Evolutionary conservation across 2,329 filamentous ascomycete species (phyloP).

Genomic region (Westerdykella ornata): DNA sequence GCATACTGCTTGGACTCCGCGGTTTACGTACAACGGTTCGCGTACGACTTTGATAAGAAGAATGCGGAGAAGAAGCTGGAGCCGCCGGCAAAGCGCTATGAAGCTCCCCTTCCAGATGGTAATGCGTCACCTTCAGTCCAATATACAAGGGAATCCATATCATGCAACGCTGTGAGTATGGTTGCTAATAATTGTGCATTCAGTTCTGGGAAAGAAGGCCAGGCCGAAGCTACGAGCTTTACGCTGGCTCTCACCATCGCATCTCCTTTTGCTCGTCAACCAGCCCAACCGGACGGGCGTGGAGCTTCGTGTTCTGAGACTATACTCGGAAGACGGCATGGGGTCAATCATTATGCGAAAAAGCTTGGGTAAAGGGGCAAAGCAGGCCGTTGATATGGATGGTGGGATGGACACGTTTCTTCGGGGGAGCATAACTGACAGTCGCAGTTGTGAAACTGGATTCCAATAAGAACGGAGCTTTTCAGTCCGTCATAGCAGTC

Average conservation of each 20-base stretch:
- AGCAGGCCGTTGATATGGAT: constrained; percentile 71
- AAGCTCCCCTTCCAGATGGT: constrained; percentile 23
- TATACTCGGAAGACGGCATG: constrained; percentile 54
- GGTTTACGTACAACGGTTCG: constrained; percentile 60
- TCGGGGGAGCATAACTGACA: not conserved
- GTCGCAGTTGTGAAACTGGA: constrained; percentile 56
- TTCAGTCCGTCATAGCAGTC: constrained; percentile 74
- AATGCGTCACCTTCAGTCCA: constrained; percentile 4
- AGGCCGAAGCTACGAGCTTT: constrained; percentile 51
- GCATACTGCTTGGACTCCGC: constrained; percentile 73
- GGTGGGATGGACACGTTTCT: constrained; percentile 17
- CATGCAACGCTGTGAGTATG: too few relatives aligned
- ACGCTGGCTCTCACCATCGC: constrained; percentile 49
- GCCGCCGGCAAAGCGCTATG: constrained; percentile 24
- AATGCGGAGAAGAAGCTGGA: constrained; percentile 30
- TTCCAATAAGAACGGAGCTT: constrained; percentile 52
- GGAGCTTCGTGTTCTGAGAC: constrained; percentile 51
- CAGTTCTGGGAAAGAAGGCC: constrained; percentile 30
- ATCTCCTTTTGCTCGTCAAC: constrained; percentile 53
- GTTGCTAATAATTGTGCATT: not conserved
- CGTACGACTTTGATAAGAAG: constrained; percentile 42
- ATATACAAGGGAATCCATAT: constrained; percentile 1
- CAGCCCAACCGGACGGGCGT: constrained; percentile 49
- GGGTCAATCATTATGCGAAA: constrained; percentile 47
- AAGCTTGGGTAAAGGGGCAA: constrained; percentile 60